Base-by-base conservation (phyloP, 225 moss, liverwort and hornwort genomes). In the Antitrichia curtipendula region DNA sequence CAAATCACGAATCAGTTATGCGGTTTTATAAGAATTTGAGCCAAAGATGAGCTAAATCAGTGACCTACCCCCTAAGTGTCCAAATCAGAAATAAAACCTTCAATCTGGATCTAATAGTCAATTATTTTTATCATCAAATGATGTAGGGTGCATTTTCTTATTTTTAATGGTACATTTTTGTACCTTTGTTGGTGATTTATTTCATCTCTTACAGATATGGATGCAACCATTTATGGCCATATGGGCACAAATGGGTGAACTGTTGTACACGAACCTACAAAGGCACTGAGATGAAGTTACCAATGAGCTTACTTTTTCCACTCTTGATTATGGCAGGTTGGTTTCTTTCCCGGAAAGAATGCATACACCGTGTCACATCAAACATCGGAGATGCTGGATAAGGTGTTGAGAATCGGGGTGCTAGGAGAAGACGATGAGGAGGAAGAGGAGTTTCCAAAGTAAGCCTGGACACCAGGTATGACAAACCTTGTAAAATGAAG, bases 351-450 rank as follows among this genome's bases (percentile, higher is more conserved):
- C 31, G 93, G 87, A 40, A 92, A 93, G 52, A 95, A 88, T 62
- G 97, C 98, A 29, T 98, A 94, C 82, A 89, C 94, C 65, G 63
- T 96, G 56, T 97, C 96, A 75, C 98, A 98, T 92, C 98, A 98
- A 91, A 98, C 98, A 69, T 95, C 97, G 86, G 95, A 97, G 86
- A 94, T 97, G 92, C 87, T 98, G 87, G 95, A 95, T 85, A 94
- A 95, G 87, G 95, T 98, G 53, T 90, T 98, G 90, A 94, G 98
- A 89, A 94, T 91, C 69, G 98, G 98, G 63, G 98, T 98, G 59
- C 93, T 98, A 49, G 98, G 98, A 82, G 97, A 98, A 93, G 98
- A 97, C 91, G 95, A 95, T 87, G 96, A 96, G 73, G 95, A 95
- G 24, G 95, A 95, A 21, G 95, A 95, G 92, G 96, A 97, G 94